Percentiles rank a stretch among this genome's conserved stretches.
Conservation (phyloP, 495 filamentous ascomycete species). For the Diplogelasinospora grovesii region DNA sequence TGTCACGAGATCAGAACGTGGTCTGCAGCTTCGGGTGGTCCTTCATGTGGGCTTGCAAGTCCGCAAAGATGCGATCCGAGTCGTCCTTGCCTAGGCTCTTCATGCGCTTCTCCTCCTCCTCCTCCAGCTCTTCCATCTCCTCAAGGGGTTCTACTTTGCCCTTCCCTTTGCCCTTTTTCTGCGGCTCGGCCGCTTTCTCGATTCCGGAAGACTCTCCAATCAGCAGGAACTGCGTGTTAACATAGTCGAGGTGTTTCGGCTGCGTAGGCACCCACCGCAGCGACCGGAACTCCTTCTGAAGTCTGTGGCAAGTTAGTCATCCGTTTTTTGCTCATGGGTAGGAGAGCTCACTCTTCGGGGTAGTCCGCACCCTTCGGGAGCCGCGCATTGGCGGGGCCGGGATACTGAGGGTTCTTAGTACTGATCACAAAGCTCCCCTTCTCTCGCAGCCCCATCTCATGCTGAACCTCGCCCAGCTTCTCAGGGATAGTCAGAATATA, state of each 20-base stretch:
- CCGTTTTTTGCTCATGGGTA: slow-evolving; percentile 5
- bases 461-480: slow-evolving; percentile 64
- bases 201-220: slow-evolving; percentile 66
- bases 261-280: slow-evolving; percentile 67
- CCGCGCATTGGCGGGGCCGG: slow-evolving; percentile 54
- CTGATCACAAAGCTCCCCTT: slow-evolving; percentile 75
- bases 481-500: slow-evolving; percentile 78
- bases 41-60: slow-evolving; percentile 31
- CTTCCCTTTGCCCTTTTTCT: slow-evolving; percentile 48
- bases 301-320: slow-evolving; percentile 29
- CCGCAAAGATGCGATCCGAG: slow-evolving; percentile 34
- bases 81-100: slow-evolving; percentile 28
- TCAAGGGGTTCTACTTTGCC: slow-evolving; percentile 55
- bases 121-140: slow-evolving; percentile 38
- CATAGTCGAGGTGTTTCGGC: slow-evolving; percentile 72
- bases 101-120: slow-evolving; percentile 38
- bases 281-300: slow-evolving; percentile 67
- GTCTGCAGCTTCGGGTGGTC: slow-evolving; percentile 39
- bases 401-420: slow-evolving; percentile 70
- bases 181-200: slow-evolving; percentile 53
- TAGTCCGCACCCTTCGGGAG: slow-evolving; percentile 65
- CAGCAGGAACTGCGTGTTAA: slow-evolving; percentile 73
- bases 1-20: slow-evolving; percentile 30
- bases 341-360: slow-evolving; percentile 56
- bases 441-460: slow-evolving; percentile 63